Conservation (phyloP, 2,329 filamentous ascomycete species). For the Alternaria hordeiaustralica region DNA sequence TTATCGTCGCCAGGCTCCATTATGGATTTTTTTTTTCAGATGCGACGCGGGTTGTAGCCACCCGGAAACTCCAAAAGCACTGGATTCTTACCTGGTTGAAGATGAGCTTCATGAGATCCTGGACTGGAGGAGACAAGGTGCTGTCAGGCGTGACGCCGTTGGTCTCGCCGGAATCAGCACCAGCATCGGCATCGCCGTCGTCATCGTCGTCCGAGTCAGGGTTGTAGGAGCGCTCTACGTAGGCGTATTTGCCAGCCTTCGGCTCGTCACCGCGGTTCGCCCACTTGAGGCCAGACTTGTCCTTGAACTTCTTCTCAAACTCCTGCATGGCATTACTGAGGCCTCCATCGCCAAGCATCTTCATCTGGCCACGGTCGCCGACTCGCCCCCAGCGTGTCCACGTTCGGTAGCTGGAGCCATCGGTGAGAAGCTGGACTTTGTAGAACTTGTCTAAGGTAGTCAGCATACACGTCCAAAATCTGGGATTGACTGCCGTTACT, state of each 20-base stretch:
- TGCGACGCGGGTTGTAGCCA: not conserved
- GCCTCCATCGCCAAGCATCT: slow-evolving; percentile 48
- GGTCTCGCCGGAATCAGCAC: slow-evolving; percentile 2
- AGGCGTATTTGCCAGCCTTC: slow-evolving; percentile 73
- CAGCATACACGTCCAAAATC: not conserved
- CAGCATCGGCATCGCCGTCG: slow-evolving; percentile 25
- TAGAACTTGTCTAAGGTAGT: slow-evolving; percentile 72
- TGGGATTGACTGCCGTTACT: not conserved
- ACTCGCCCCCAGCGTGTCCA: slow-evolving; percentile 88
- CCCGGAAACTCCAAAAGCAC: not conserved
- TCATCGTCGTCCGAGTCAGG: slow-evolving; percentile 63
- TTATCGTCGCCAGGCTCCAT: not conserved
- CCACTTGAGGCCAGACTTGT: slow-evolving; percentile 62
- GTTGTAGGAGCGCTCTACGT: slow-evolving; percentile 79
- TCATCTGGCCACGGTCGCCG: slow-evolving; percentile 58
- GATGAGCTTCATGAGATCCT: slow-evolving; percentile 78
- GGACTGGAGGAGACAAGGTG: slow-evolving; percentile 65
- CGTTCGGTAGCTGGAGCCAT: slow-evolving; percentile 56
- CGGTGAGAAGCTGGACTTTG: slow-evolving; percentile 61
- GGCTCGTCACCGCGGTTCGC: slow-evolving; percentile 60
- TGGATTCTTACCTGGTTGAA: slow-evolving; percentile 67
- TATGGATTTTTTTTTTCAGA: no score
- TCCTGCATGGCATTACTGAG: slow-evolving; percentile 50
- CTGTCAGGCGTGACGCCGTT: slow-evolving; percentile 51
- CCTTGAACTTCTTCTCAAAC: slow-evolving; percentile 65